Evolutionary conservation across 768 basidiomycete species (phyloP), one percentile per base, ranked within the genome.

Genomic region (Lyophyllum semitale): DNA sequence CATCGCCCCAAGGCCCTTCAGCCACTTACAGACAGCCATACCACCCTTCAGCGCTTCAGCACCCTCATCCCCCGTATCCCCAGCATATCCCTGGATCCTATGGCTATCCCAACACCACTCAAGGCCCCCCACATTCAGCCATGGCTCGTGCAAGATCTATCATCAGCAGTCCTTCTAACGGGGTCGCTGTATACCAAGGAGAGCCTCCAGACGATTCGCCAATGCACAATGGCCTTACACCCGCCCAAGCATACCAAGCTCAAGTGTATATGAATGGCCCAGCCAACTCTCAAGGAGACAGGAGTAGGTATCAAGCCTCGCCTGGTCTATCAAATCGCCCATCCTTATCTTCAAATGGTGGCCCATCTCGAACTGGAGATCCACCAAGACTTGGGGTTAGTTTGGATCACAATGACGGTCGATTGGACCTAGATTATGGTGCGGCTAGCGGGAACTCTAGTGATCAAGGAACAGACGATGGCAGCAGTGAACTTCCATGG

Each of bases 241-340:
- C 88, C 41, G 87, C 89, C 9, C 91, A 93, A 68, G 85, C 88
- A 32, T 92, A 91, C 72, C 91, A 91, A 64, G 84, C 85, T 8
- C 88, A 92, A 68, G 79, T 90, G 43, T 85, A 84, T 63, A 71
- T 70, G 54, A 82, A 77, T 63, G 76, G 68, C 53, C 72, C 78
- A 38, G 63, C 71, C 44, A 64, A 62, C 15, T 71, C 55, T 38
- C 65, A 66, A 45, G 52, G 64, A 57, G 70, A 71, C 48, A 59
- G 67, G 64, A 63, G 58, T 59, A 64, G 64, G 37, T 65, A 62
- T 51, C 66, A 68, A 33, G 54, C 61, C 29, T 66, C 76, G 18
- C 62, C 71, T 20, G 63, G 59, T 29, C 66, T 64, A 32, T 62
- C 66, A n/a, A 61, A 63, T 55, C 66, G 62, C 45, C 62, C 43